Base-by-base conservation (phyloP, 768 basidiomycete genomes). In the Leccinum imitatum region DNA sequence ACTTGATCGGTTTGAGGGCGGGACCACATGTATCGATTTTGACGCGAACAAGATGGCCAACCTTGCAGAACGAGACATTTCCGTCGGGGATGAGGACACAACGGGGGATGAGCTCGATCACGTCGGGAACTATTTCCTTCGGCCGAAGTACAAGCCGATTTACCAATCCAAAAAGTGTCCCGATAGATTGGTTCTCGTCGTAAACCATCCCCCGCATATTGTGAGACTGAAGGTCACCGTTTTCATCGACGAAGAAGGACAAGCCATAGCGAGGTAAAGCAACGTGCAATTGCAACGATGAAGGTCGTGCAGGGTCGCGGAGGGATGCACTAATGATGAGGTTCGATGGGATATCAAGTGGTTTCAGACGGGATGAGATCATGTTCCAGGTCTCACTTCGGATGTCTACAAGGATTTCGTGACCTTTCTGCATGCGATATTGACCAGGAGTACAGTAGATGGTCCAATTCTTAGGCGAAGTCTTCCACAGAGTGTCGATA, bases 111-210 rank as follows among this genome's bases (percentile, higher is more conserved):
- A 59, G 37, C 10, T 60, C 65, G 0, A 21, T 30, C 2, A 1
- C 31, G 0, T 21, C 8, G 15, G 46, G 19, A 3, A 50, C 8
- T 17, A 8, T 54, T 6, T 6, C 6, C 58, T 69, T 61, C 57
- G 67, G 65, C 35, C 77, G 70, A 33, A 82, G 70, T 4, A 82
- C 70, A 17, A 80, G 77, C 37, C 65, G 74, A 21, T 68, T 75
- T n/a, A 35, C 23, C n/a, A 84, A 60, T 6, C 82, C 83, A 46
- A 80, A 71, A 63, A 84, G 65, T 0, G 79, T 77, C 3, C 79
- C 79, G 2, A 66, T 64, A 0, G 71, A 79, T 57, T 82, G 82
- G 35, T 67, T 54, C 2, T 50, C 1, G 47, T 80, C 78, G 4
- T 82, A 67, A 15, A 78, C 64, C 72, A 79, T 80, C 23, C 67